Evolutionary conservation across 352 stramenopile genomes (phyloP).

Genomic region (Pythium plurisporium): DNA sequence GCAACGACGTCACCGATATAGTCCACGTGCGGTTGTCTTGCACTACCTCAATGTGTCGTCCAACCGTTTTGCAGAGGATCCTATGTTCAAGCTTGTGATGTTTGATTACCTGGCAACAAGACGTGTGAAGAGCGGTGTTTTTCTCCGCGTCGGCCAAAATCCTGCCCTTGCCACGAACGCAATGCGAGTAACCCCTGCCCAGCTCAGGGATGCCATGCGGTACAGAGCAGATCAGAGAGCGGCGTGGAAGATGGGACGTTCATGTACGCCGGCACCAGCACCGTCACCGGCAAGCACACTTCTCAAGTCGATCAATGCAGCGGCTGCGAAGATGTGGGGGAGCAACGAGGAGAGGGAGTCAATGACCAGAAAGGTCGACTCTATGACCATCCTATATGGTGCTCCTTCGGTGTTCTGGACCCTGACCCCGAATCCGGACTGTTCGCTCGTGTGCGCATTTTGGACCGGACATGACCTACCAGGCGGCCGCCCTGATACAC

Average conservation of each 20-base stretch:
- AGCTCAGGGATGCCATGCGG: slow-evolving; percentile 6
- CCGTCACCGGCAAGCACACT: neutral
- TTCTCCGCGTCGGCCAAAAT: slow-evolving; percentile 19
- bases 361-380: slow-evolving; percentile 16
- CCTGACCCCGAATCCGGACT: slow-evolving; percentile 27
- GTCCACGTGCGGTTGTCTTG: slow-evolving; percentile 16
- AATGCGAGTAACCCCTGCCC: slow-evolving; percentile 10
- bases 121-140: slow-evolving; percentile 19
- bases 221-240: slow-evolving; percentile 3
- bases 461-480: slow-evolving; percentile 17
- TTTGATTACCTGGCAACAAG: slow-evolving; percentile 19
- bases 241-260: slow-evolving; percentile 2
- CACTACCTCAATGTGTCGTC: slow-evolving; percentile 29
- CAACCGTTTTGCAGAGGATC: slow-evolving; percentile 22
- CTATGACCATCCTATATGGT: slow-evolving; percentile 16
- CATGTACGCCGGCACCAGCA: neutral
- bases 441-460: slow-evolving; percentile 21
- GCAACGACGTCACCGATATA: slow-evolving; percentile 9
- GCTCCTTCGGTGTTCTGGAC: slow-evolving; percentile 28
- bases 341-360: slow-evolving; percentile 24
- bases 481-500: neutral
- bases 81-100: slow-evolving; percentile 27
- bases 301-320: slow-evolving; percentile 11
- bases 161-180: slow-evolving; percentile 4
- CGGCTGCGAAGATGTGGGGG: slow-evolving; percentile 19